Evolutionary conservation across 192 early-diverging fungal genomes (phyloP).

Genomic region (Backusella sp.): DNA sequence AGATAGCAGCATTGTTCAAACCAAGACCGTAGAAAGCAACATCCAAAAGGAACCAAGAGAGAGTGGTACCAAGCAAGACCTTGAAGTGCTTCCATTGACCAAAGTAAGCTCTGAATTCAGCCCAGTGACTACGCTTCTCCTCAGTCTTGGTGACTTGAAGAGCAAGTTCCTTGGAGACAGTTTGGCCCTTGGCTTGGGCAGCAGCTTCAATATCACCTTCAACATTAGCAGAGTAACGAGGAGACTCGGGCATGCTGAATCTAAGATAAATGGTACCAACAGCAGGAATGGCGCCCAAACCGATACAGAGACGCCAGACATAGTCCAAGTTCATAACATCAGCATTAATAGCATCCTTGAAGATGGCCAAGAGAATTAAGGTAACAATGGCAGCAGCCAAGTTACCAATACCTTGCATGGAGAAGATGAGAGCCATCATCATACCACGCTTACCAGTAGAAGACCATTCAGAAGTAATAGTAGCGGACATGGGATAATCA

Average conservation of each 20-base stretch:
- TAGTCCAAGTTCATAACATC: constrained; percentile 71
- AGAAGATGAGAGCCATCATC: constrained; percentile 63
- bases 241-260: constrained; percentile 88
- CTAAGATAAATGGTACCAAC: constrained; percentile 84
- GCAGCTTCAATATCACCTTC: constrained; percentile 43
- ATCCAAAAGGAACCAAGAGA: constrained; percentile 79
- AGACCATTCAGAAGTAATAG: constrained; percentile 88
- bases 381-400: constrained; percentile 74
- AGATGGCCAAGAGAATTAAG: constrained; percentile 66
- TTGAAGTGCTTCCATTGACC: constrained; percentile 74
- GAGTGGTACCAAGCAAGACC: constrained; percentile 69
- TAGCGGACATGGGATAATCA: constrained; percentile 89
- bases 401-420: constrained; percentile 92
- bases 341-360: constrained; percentile 62
- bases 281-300: constrained; percentile 79
- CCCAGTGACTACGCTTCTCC: constrained; percentile 19
- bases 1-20: constrained; percentile 62
- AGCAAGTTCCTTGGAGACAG: not conserved
- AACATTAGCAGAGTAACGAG: constrained; percentile 73
- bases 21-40: constrained; percentile 76
- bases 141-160: constrained; percentile 30
- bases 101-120: constrained; percentile 71
- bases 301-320: constrained; percentile 87
- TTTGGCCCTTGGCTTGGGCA: constrained; percentile 37
- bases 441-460: constrained; percentile 70